Evolutionary conservation across 2,329 filamentous ascomycete species (phyloP).

Genomic region (Sporothrix phasma): DNA sequence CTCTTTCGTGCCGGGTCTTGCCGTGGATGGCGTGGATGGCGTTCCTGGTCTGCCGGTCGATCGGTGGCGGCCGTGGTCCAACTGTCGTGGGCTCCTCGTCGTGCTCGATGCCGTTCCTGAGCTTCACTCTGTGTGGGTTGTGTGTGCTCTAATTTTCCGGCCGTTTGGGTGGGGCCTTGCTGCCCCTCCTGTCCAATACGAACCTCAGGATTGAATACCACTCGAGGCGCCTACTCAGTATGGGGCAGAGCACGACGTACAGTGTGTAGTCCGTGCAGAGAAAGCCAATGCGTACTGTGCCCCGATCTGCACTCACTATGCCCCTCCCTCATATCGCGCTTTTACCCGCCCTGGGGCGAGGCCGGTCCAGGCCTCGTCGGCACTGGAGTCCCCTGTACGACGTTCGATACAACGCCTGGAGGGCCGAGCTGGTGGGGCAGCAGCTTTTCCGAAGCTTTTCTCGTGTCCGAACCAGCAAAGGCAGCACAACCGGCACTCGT

Average conservation of each 20-base stretch:
- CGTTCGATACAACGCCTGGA: not conserved
- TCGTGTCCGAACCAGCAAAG: constrained; percentile 1
- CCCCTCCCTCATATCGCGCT: not conserved
- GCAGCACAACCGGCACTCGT: not conserved
- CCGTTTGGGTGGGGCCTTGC: not conserved
- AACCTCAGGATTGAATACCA: not conserved
- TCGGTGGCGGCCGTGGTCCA: not conserved
- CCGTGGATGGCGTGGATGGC: not conserved
- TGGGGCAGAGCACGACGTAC: too few species aligned
- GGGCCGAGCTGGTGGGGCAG: constrained; percentile 2
- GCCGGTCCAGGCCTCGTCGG: constrained; percentile 6
- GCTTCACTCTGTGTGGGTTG: not conserved
- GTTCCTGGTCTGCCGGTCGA: not conserved
- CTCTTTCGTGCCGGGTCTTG: too few species aligned
- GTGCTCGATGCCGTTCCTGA: not conserved
- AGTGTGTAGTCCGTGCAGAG: not conserved
- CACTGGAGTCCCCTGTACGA: too few species aligned
- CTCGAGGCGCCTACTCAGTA: not conserved
- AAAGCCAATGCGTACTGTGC: not conserved
- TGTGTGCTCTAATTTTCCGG: constrained; percentile 4
- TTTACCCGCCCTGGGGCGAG: not conserved
- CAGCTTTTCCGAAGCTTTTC: constrained; percentile 6
- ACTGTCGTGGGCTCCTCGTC: not conserved
- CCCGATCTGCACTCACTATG: not conserved
- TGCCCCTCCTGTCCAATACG: not conserved